Base-by-base conservation (phyloP, 345 rosid genomes). In the Pugionium dolabratum region DNA sequence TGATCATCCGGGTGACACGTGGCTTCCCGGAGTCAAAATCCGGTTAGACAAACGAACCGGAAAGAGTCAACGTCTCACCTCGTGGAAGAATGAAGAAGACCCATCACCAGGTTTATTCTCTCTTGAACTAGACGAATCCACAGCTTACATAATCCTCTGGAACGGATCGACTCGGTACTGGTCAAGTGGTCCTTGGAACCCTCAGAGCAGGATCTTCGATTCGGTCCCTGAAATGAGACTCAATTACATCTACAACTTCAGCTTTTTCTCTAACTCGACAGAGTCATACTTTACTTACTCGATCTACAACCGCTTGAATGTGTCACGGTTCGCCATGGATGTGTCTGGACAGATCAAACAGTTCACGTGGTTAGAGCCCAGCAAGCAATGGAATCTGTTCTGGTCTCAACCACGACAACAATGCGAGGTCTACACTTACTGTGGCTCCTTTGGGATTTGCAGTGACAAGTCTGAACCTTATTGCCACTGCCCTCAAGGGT, bases 21-120 rank as follows among this genome's bases (percentile, higher is more conserved):
- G 95, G 90, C 90, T 87, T 2, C 91, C 95, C 1, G 90, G 96
- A 6, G 80, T 78, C 2, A 86, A 78, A 53, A 4, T 91, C 36
- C 81, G 82, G 53, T 61, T 71, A 3, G 66, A 83, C 71, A 89
- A 79, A 65, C 64, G 46, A 40, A 79, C 79, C 11, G 66, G 63
- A 0, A 63, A 10, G 31, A 74, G 64, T 55, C 84, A 77, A 48
- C 65, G 46, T 28, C 83, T 91, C 10, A 66, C 74, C 7, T 91
- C 90, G 1, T 91, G 90, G 96, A 88, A 74, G 67, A 88, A 64
- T 69, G 6, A 1, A 0, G 84, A 81, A 3, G 86, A 91, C 62
- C 91, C 96, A 7, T 75, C 91, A 6, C 81, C 81, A 3, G 98
- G 98, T 64, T 83, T 80, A 50, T 91, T 81, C 78, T 83, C 98